phyloP scores from a whole-genome alignment of 2,329 filamentous ascomycete genomes.

The Hymenoscyphus infarciens region DNA sequence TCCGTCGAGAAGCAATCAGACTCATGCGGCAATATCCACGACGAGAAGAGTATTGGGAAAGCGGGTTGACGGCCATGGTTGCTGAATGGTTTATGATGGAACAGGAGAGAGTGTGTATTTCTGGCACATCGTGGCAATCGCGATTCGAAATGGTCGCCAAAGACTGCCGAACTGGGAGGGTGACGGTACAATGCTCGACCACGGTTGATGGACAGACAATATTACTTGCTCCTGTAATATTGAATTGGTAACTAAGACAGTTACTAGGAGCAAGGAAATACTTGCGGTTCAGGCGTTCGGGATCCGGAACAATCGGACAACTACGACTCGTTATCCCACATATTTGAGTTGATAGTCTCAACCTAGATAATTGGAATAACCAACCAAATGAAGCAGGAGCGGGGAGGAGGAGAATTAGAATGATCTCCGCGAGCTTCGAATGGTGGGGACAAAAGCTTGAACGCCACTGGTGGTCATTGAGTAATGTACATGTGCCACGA shows the following conservation, averaged over 20 bases:
- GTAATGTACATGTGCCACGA: not conserved
- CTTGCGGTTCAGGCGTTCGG: too few species aligned
- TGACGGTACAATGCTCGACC: not conserved
- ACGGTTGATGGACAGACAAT: not conserved
- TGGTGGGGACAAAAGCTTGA: too few species aligned
- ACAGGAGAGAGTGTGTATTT: not conserved
- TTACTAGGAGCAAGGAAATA: too few species aligned
- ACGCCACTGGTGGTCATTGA: too few species aligned
- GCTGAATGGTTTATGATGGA: slow-evolving; percentile 2
- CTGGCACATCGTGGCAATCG: not conserved
- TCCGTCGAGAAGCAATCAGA: not conserved
- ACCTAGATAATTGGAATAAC: too few species aligned
- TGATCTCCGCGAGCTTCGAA: too few species aligned
- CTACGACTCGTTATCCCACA: too few species aligned
- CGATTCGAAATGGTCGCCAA: not conserved
- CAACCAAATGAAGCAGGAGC: too few species aligned
- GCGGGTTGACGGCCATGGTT: not conserved
- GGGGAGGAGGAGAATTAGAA: too few species aligned
- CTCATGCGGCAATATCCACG: slow-evolving; percentile 4
- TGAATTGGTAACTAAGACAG: not conserved
- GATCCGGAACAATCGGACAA: too few species aligned
- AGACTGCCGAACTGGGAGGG: not conserved
- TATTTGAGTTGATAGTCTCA: too few species aligned
- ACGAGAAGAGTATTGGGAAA: not conserved
- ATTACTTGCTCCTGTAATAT: not conserved